Base-by-base conservation (phyloP, 805 yeast genomes). In the Huiozyma naganishii region DNA sequence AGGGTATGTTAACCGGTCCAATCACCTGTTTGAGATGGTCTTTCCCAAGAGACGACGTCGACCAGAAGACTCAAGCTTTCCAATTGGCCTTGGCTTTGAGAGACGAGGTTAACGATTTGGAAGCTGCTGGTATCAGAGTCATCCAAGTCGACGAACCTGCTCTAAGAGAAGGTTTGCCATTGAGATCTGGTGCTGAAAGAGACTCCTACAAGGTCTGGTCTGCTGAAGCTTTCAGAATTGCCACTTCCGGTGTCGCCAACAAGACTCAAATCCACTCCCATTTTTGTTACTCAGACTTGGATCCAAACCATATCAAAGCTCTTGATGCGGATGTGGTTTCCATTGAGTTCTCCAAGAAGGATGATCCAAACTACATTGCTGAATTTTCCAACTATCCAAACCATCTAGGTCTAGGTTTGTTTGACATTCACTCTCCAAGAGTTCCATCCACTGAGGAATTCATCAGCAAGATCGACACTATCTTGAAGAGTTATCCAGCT, bases 1-100 rank as follows among this genome's bases (percentile, higher is more conserved):
- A 92, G 80, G 98, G 98, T 86, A 92, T 92, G 98, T 83, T 92
- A 69, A 89, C 98, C 67, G 98, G 98, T 74, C 98, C 98, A 69
- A 92, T 92, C 63, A 92, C 98, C 67, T 87, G 95, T 74, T 83
- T 92, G 70, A 86, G 98, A 81, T 92, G 98, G 98, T 92, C 98
- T 61, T 92, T 92, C 97, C 98, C 98, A 77, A 87, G 98, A 83
- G 90, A 89, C 68, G 98, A 92, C 65, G 83, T 90, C 58, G 75
- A 95, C 52, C 89, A 84, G 74, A 78, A 84, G 76, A 77, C 79
- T 57, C 98, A 92, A 77, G 87, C 97, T 59, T 78, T 84, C 69
- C 98, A 92, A 79, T 83, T 92, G 67, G 94, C 95, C 68, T 77
- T 92, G 65, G 97, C 97, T 59, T 78, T 92, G 67, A 87, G 97